These are phyloP conservation scores for Plenodomus lindquistii DNA, from an alignment of 2,329 filamentous ascomycete genomes.

Conservation along the genomic window DNA sequence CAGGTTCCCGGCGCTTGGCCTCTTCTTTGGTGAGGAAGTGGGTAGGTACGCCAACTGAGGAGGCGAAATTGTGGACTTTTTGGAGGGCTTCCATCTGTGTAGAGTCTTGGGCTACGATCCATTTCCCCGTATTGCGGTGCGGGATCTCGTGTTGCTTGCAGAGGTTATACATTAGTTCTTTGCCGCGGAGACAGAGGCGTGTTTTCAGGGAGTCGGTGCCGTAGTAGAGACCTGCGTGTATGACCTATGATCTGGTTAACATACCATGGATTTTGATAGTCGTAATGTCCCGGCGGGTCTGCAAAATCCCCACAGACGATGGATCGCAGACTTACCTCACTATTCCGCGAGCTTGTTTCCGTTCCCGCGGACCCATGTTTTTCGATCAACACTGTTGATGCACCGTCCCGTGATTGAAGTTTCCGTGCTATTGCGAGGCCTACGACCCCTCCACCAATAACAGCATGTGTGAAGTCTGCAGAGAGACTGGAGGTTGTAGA, in stretches of 20 bases:
- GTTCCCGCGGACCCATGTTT: constrained; percentile 75
- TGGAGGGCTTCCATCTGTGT: constrained; percentile 68
- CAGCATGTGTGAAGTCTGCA: constrained; percentile 67
- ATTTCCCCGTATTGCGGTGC: constrained; percentile 80
- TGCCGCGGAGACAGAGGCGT: constrained; percentile 76
- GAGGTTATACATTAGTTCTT: constrained; percentile 75
- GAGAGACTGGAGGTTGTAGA: constrained; percentile 34
- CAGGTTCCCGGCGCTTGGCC: constrained; percentile 69
- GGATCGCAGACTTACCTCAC: constrained; percentile 56
- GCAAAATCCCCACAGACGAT: no score
- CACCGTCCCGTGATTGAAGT: constrained; percentile 63
- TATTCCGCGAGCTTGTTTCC: constrained; percentile 88
- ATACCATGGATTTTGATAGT: no score
- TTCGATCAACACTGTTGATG: constrained; percentile 78
- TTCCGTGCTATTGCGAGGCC: constrained; percentile 78
- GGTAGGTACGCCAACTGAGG: constrained; percentile 66
- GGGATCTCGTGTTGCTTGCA: constrained; percentile 70
- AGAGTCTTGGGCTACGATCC: constrained; percentile 86
- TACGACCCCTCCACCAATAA: constrained; percentile 73
- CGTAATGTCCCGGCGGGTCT: no score
- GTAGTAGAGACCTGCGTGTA: constrained; percentile 95
- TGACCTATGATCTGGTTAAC: constrained; percentile 56
- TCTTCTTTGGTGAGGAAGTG: constrained; percentile 69
- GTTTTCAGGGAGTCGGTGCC: constrained; percentile 77
- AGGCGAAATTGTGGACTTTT: constrained; percentile 59